Base-by-base conservation (phyloP, 2,329 filamentous ascomycete species). In the Aspergillus fischeri region DNA sequence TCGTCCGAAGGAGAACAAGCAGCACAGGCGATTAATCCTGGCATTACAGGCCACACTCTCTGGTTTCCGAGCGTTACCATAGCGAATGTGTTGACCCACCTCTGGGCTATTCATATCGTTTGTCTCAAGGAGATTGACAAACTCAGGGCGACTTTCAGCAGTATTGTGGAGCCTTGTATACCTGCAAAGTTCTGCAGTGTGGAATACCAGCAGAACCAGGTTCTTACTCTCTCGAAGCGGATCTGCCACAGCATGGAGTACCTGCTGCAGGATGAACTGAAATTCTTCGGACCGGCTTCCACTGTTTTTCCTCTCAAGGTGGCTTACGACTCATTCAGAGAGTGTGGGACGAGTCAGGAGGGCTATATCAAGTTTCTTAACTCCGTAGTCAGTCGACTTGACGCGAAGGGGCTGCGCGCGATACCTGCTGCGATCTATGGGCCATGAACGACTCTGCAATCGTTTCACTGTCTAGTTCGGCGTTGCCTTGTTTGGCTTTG, bases 181-280 rank as follows among this genome's bases (percentile, higher is more conserved):
- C 24, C 21, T 2, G n/a, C 20, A 50, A 24, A 32, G 32, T 3
- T 25, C 8, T 45, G 27, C 24, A 25, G 28, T 25, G n/a, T 52
- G 7, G 21, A 52, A 11, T 21, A 29, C 27, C 32, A 21, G 10
- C 47, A 45, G 17, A 28, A 49, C 21, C 10, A 49, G 9, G 14
- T n/a, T 3, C 53, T 55, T 3, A 53, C 53, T 11, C 53, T 73
- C 1, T 68, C 68, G 1, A 56, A 52, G 0, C 67, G 65, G 56
- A 72, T 74, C 14, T 70, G 70, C 44, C 61, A 66, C 27, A 75
- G 74, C 44, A 71, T 73, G 47, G 67, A 71, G 6, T 78, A 76
- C 55, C 55, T 77, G 7, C 59, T 75, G 17, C 71, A 71, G 55
- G 72, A 75, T 20, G 67, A 74, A 21, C 74, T 78, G 71, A 73